Base-by-base conservation (phyloP, 192 early-diverging fungal species). In the Endogone sp. region DNA sequence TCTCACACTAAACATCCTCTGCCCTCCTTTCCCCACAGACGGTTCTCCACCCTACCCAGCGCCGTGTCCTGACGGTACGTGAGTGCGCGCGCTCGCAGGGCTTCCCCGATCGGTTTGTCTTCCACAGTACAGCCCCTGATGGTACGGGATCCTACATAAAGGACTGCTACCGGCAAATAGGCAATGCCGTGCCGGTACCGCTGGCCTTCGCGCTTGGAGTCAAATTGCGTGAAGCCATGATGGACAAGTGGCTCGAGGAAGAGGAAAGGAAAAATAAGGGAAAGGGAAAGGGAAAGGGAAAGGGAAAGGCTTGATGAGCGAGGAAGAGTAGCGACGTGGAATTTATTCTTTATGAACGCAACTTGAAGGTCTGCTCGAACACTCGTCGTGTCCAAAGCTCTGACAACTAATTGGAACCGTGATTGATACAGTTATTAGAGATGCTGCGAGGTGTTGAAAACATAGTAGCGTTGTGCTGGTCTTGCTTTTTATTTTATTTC, bases 71-170 rank as follows among this genome's bases (percentile, higher is more conserved):
- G 22, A 77, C 80, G 3, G 85, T 88, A 23, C 80, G 89, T 37
- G 89, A 91, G 65, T 83, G 77, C 65, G 90, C 90, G 13, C 82
- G 90, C 23, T 83, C 82, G 3, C 90, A 91, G 71, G 89, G 89
- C 9, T 91, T 91, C 71, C 89, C 90, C 0, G 90, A 91, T 37
- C 70, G 72, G 2, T 90, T 90, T 49, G 64, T 72, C 32, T 84
- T 91, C 30, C 74, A 76, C 13, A 79, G 75, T 54, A 65, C 71
- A 37, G 65, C 74, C 30, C 66, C 66, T 6, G 71, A 75, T 44
- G 72, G 73, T 27, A 60, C n/a, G 0, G 3, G 25, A 3, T 9
- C 4, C 20, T 49, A 28, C 58, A 60, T 76, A 29, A 82, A 75
- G 23, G 77, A 82, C 25, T 84, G 84, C 82, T 80, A 88, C 62